These are phyloP conservation scores for Neocucurbitaria cava DNA, from an alignment of 2,329 filamentous ascomycete genomes.

Conservation along the genomic window DNA sequence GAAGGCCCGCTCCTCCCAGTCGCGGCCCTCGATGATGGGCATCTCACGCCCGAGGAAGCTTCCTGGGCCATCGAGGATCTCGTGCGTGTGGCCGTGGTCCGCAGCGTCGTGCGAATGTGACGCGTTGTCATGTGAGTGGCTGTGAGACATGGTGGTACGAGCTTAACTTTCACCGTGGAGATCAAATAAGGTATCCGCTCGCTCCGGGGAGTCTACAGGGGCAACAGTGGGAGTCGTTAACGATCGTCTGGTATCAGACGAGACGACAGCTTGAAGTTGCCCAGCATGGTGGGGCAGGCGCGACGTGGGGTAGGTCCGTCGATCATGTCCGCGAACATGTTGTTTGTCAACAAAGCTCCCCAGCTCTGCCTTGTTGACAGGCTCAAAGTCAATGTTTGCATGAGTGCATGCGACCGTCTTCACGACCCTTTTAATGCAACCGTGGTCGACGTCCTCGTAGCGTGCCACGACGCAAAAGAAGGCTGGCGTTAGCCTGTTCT, in stretches of 20 bases:
- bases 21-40: conserved; percentile 86
- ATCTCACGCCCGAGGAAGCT: conserved; percentile 90
- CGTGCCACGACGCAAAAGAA: conserved; percentile 16
- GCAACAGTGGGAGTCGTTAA: too few relatives aligned
- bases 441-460: conserved; percentile 18
- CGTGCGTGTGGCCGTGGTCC: conserved; percentile 93
- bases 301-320: conserved; percentile 23
- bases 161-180: not conserved
- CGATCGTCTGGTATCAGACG: not conserved
- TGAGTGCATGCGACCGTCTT: conserved; percentile 5
- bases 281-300: conserved; percentile 32
- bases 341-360: conserved; percentile 8
- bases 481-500: conserved; percentile 5
- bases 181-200: not conserved
- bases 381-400: not conserved
- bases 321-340: conserved; percentile 7
- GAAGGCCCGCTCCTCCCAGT: conserved; percentile 89
- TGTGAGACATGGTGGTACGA: conserved; percentile 35
- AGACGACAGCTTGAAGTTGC: conserved; percentile 4
- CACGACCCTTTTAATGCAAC: conserved; percentile 11
- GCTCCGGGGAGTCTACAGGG: not conserved
- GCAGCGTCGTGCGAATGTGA: conserved; percentile 61
- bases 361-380: not conserved
- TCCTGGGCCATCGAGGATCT: conserved; percentile 92
- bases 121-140: conserved; percentile 45